A percentile compares a stretch with the other conserved stretches of the same genome.
Evolutionary conservation across 371 early-diverging fungal species (phyloP).

Genomic region (Ordospora pajunii): DNA sequence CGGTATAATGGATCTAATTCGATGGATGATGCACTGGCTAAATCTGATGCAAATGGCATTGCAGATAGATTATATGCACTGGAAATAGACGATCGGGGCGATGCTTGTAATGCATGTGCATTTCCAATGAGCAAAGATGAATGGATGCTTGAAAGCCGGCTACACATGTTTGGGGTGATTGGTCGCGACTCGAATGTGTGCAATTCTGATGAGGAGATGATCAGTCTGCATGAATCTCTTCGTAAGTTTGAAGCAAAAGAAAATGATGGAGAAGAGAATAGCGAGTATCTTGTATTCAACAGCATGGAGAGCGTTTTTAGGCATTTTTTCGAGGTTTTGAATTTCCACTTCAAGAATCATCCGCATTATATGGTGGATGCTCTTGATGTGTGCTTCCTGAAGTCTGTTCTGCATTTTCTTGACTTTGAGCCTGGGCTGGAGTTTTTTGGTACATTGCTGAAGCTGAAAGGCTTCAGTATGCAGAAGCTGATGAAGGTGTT

Average conservation of each 20-base stretch:
- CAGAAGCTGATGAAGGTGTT: background rate
- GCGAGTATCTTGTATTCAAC: constrained; percentile 4
- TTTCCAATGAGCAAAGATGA: constrained; percentile 1
- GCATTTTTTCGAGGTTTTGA: constrained; percentile 15
- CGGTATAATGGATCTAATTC: background rate
- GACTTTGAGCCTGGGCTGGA: background rate
- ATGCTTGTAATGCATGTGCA: background rate
- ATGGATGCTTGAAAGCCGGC: background rate
- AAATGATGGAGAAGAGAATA: background rate
- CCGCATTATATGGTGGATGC: background rate
- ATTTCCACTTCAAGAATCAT: constrained; percentile 8
- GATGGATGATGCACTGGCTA: background rate
- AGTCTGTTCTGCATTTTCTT: background rate
- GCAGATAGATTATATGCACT: background rate
- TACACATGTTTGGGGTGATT: background rate
- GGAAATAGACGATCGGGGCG: too few species aligned
- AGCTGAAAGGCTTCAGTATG: background rate
- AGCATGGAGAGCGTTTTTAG: background rate
- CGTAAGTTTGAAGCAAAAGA: background rate
- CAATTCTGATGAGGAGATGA: background rate
- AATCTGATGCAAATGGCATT: background rate
- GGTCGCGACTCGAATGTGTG: background rate
- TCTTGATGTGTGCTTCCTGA: background rate
- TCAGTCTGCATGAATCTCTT: background rate
- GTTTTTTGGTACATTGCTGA: background rate